A percentile compares a stretch with the other conserved stretches of the same genome.
Conservation (phyloP, 192 early-diverging fungal species). For the Globomyces pollinis-pini region DNA sequence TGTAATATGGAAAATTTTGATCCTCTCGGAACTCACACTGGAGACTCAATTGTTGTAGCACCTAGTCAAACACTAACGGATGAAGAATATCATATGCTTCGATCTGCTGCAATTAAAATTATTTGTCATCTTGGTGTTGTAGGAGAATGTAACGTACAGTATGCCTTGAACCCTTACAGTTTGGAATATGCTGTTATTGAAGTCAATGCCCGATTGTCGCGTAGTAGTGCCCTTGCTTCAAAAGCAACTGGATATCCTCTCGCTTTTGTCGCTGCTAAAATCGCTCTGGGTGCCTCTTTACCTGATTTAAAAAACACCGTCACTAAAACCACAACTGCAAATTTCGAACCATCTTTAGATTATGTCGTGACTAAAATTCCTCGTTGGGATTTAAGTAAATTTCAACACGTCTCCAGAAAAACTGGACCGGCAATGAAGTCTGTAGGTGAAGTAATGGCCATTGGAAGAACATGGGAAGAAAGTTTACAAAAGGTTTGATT, state of each 20-base stretch:
- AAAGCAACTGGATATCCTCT: slow-evolving; percentile 98
- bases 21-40: slow-evolving; percentile 95
- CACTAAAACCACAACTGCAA: slow-evolving; percentile 88
- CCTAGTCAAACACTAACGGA: slow-evolving; percentile 94
- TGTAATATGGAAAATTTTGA: slow-evolving; percentile 99
- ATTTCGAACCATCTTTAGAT: slow-evolving; percentile 95
- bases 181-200: slow-evolving; percentile 93
- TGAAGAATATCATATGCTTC: slow-evolving; percentile 93
- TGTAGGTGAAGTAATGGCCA: slow-evolving; percentile 98
- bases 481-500: slow-evolving; percentile 92
- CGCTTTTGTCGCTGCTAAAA: slow-evolving; percentile 96
- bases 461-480: slow-evolving; percentile 96
- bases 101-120: slow-evolving; percentile 90
- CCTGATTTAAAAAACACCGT: slow-evolving; percentile 83
- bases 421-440: slow-evolving; percentile 89
- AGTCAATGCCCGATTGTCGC: slow-evolving; percentile 92
- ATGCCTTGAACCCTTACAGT: slow-evolving; percentile 82
- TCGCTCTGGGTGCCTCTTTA: slow-evolving; percentile 82
- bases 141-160: slow-evolving; percentile 98
- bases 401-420: slow-evolving; percentile 78
- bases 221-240: slow-evolving; percentile 79
- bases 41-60: slow-evolving; percentile 98
- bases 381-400: slow-evolving; percentile 94
- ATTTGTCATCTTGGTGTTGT: slow-evolving; percentile 94
- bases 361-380: slow-evolving; percentile 97